Percentiles rank a stretch among this genome's conserved stretches.
phyloP scores from a whole-genome alignment of 2,329 filamentous ascomycete genomes.

The Cladophialophora carrionii region DNA sequence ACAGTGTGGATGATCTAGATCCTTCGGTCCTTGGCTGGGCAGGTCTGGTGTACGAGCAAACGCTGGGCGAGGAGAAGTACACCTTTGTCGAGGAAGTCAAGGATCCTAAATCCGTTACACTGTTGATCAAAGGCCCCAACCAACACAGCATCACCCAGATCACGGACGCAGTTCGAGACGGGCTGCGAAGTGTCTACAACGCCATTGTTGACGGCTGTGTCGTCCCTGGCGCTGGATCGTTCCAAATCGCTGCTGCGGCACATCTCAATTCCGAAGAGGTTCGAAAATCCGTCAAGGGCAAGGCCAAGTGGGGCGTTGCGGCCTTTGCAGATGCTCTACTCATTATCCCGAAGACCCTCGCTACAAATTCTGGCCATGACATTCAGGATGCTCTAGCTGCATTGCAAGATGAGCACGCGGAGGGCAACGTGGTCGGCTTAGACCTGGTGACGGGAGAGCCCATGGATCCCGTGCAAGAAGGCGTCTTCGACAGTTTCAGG shows the following conservation, averaged over 20 bases:
- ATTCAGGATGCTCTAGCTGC: conserved; percentile 90
- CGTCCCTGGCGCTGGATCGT: conserved; percentile 90
- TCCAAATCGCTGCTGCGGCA: conserved; percentile 89
- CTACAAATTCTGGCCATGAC: conserved; percentile 93
- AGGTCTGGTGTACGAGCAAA: conserved; percentile 94
- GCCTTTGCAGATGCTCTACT: conserved; percentile 94
- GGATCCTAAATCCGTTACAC: conserved; percentile 95
- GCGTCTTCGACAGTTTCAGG: conserved; percentile 94
- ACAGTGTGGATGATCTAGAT: conserved; percentile 91
- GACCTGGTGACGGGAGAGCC: conserved; percentile 84
- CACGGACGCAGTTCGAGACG: conserved; percentile 93
- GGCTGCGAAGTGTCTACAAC: conserved; percentile 95
- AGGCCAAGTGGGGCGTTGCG: conserved; percentile 92
- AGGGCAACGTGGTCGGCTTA: conserved; percentile 84
- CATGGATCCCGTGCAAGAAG: conserved; percentile 92
- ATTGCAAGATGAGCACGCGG: conserved; percentile 80
- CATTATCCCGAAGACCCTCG: conserved; percentile 95
- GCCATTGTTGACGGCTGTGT: conserved; percentile 98
- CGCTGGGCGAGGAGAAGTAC: conserved; percentile 97
- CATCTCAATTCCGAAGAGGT: conserved; percentile 87
- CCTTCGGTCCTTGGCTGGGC: conserved; percentile 93
- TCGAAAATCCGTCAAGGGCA: conserved; percentile 90
- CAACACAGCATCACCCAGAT: conserved; percentile 95
- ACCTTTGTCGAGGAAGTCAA: conserved; percentile 99
- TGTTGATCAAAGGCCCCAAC: conserved; percentile 98